These are phyloP conservation scores for Immersiella caudata DNA, from an alignment of 495 filamentous ascomycete genomes.

Conservation along the genomic window DNA sequence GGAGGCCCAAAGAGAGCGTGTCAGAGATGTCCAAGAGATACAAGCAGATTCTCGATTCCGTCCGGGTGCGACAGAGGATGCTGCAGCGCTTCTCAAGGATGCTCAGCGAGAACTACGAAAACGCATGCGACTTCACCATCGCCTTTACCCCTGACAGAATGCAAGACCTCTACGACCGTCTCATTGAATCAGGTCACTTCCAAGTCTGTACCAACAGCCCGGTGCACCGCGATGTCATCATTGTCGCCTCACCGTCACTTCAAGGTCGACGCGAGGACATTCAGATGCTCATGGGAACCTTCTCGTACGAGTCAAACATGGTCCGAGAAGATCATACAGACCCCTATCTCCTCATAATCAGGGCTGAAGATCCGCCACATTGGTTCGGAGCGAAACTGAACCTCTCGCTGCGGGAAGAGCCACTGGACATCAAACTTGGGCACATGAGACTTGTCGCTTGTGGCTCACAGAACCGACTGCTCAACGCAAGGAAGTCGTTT, in stretches of 20 bases:
- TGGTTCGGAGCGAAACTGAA: slow-evolving; percentile 83
- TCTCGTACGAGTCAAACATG: slow-evolving; percentile 69
- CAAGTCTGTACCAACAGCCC: slow-evolving; percentile 68
- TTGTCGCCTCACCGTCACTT: slow-evolving; percentile 83
- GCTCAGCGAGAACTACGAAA: slow-evolving; percentile 90
- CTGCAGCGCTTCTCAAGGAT: slow-evolving; percentile 76
- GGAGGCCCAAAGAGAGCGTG: slow-evolving; percentile 77
- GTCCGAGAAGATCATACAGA: slow-evolving; percentile 69
- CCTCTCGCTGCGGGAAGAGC: slow-evolving; percentile 71
- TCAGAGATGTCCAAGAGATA: slow-evolving; percentile 94
- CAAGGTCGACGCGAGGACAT: slow-evolving; percentile 76
- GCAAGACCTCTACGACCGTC: slow-evolving; percentile 73
- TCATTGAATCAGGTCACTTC: slow-evolving; percentile 87
- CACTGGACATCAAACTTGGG: slow-evolving; percentile 82
- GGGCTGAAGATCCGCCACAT: slow-evolving; percentile 72
- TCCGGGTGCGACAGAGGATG: slow-evolving; percentile 89
- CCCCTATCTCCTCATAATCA: slow-evolving; percentile 84
- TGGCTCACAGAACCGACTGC: slow-evolving; percentile 76
- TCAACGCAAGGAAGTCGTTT: slow-evolving; percentile 76
- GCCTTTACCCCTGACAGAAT: slow-evolving; percentile 66
- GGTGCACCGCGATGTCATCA: slow-evolving; percentile 73
- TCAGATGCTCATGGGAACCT: slow-evolving; percentile 81
- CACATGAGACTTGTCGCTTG: slow-evolving; percentile 88
- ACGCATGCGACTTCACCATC: slow-evolving; percentile 90
- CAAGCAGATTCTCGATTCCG: slow-evolving; percentile 91